Evolutionary conservation across 805 yeast species (phyloP), one percentile per base, ranked within the genome.

Genomic region (Monosporozyma unispora): DNA sequence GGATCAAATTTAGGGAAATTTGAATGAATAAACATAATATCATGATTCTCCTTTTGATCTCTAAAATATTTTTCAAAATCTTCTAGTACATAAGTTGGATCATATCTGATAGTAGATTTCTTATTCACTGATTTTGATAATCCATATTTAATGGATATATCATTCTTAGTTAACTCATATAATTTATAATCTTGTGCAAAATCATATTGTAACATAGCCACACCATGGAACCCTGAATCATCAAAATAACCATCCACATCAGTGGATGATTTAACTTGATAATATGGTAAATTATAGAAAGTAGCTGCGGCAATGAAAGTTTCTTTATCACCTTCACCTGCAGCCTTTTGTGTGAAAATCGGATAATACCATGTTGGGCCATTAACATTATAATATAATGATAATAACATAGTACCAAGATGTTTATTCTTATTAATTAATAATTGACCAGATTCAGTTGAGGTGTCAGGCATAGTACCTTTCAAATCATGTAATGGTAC

Each of bases 301-400:
- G 49, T 50, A 7, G 85, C 82, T 0, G 87, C 86, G 2, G 83
- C 78, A 22, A 78, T 75, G 57, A 82, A 83, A 0, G 89, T 81
- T 57, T 84, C 90, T 60, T 83, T 83, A 61, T 84, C 90, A 50
- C 90, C 91, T 65, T 84, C 84, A 25, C 91, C 90, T 1, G 87
- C 85, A 33, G 82, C 76, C n/a, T 87, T 87, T 63, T 84, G 93
- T 0, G 87, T 80, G 55, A 84, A 70, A 48, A 84, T 67, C 28
- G 84, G 87, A 61, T 84, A 84, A 62, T 79, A 84, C 66, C 74
- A 80, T 23, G 75, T 66, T 16, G 87, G 88, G 0, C 93, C 93
- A 63, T 70, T 69, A 3, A 81, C 69, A 59, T 84, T 84, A 63
- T 84, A 84, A 64, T 82, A 84, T 33, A 81, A 71, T 3, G 85